These are phyloP conservation scores for Cryphonectria japonica DNA, from an alignment of 2,329 filamentous ascomycete genomes.

Conservation along the genomic window DNA sequence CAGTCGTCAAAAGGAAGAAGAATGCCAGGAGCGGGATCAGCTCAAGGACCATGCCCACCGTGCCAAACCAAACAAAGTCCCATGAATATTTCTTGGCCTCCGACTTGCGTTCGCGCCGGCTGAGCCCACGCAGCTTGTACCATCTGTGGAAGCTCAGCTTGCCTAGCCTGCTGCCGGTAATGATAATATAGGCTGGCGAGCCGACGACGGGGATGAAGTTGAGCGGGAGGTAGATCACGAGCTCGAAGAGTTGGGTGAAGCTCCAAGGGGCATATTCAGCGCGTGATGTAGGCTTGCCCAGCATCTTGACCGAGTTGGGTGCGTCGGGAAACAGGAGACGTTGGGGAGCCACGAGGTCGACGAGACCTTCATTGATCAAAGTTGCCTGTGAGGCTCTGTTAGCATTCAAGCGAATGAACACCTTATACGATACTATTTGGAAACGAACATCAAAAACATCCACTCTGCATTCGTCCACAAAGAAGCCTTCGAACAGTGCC, in stretches of 20 bases:
- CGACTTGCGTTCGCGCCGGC: conserved; percentile 72
- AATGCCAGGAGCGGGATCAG: conserved; percentile 91
- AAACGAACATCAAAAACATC: conserved; percentile 78
- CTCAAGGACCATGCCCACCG: conserved; percentile 80
- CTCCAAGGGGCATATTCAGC: conserved; percentile 89
- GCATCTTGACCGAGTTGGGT: conserved; percentile 73
- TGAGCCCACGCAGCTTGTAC: conserved; percentile 77
- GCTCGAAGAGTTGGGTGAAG: conserved; percentile 85
- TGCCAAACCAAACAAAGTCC: conserved; percentile 94
- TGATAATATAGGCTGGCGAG: conserved; percentile 80
- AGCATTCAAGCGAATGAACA: conserved; percentile 22
- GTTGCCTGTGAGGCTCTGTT: conserved; percentile 54
- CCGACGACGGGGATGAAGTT: conserved; percentile 87
- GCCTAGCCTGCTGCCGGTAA: conserved; percentile 85
- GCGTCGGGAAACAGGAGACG: conserved; percentile 69
- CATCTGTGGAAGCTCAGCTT: conserved; percentile 91
- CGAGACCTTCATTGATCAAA: conserved; percentile 73
- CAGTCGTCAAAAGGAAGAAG: conserved; percentile 88
- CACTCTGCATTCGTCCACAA: conserved; percentile 77
- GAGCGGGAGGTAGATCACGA: conserved; percentile 76
- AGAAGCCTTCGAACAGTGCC: conserved; percentile 76
- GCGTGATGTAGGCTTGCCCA: conserved; percentile 78
- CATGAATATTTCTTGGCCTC: conserved; percentile 71
- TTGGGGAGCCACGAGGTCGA: conserved; percentile 68
- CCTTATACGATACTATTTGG: neutral